Base-by-base conservation (phyloP, 2,329 filamentous ascomycete species). In the Hypoxylon sp. region DNA sequence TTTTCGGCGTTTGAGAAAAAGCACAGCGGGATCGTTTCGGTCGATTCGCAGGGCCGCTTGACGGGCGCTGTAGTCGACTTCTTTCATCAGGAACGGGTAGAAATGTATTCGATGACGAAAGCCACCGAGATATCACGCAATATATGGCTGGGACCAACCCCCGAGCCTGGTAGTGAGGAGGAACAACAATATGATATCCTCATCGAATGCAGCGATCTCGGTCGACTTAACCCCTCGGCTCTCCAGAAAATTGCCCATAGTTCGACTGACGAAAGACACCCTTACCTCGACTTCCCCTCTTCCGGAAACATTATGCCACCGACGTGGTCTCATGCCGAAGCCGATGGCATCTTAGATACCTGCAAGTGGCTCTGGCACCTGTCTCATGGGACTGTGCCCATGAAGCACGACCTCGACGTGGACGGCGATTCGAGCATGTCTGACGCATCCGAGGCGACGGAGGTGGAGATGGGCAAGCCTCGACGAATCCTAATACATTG, bases 101-200 rank as follows among this genome's bases (percentile, higher is more conserved):
- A 99, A 73, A 97, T 99, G 93, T 91, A 89, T 70, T 81, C 81
- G 51, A 97, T 97, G 93, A 92, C 93, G 7, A 84, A 84, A 63
- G 88, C 92, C 2, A 91, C 91, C 0, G 89, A 96, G 69, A 96
- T 97, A 57, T 86, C 90, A 43, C 80, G 83, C 60, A 97, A 97
- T 67, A 90, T 97, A 17, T 97, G 88, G 82, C 78, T 97, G 52
- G 94, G 94, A 0, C 90, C 91, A 2, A 94, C 91, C 0, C 91
- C 91, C 0, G 90, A 95, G 59, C 78, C 82, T 2, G 75, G 79
- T 1, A 76, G 79, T 63, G 72, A 76, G 1, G 79, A 84, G 23
- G 81, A 86, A 46, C 71, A 75, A n/a, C 68, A 73, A n/a, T 96
- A 86, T 67, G 92, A 97, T 67, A 75, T 97, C 16, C 76, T 94